Base-by-base conservation (phyloP, 208 protist genomes). In the Leishmania guyanensis region DNA sequence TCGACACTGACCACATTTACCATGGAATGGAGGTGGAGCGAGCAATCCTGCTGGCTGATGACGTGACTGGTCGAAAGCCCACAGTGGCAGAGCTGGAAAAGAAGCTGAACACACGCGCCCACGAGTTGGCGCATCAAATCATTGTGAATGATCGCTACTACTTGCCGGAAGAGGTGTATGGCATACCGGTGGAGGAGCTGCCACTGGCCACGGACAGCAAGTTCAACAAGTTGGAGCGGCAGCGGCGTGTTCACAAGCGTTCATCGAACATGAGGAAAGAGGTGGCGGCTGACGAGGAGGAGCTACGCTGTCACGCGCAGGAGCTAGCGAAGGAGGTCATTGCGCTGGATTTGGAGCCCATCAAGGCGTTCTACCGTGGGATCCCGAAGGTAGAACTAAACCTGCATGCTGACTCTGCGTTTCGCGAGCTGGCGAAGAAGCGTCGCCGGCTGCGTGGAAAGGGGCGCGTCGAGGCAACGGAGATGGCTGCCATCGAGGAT, bases 321-420 rank as follows among this genome's bases (percentile, higher is more conserved):
- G 89, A 94, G 87, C 85, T 97, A 22, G 94, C 92, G 26, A 62
- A 86, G 26, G 92, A 95, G 75, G 83, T 92, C 3, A 83, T 94
- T 8, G 82, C 78, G 9, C 87, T 92, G 77, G 92, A 96, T 71
- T 71, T 96, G 58, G 85, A 78, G 17, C 66, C 83, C 48, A 74
- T 97, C 9, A 88, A 88, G 78, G 77, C 86, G 10, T 79, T 58
- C 17, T 95, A 95, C 86, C 81, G 89, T 50, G 85, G 90, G 60
- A 94, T 97, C 76, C 91, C 92, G 9, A 91, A 86, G 74, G 88
- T 90, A 68, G 86, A 94, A 62, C 86, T 97, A 16, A 88, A 91
- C 76, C 85, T 97, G 51, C 90, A 95, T 79, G 80, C 77, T 39
- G 91, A 97, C 79, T 77, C 85, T 16, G 85, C 81, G 78, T 96